A percentile compares a stretch with the other conserved stretches of the same genome.
Evolutionary conservation across 148 eudicot genomes (phyloP).

Genomic region (Polygonum aviculare): DNA sequence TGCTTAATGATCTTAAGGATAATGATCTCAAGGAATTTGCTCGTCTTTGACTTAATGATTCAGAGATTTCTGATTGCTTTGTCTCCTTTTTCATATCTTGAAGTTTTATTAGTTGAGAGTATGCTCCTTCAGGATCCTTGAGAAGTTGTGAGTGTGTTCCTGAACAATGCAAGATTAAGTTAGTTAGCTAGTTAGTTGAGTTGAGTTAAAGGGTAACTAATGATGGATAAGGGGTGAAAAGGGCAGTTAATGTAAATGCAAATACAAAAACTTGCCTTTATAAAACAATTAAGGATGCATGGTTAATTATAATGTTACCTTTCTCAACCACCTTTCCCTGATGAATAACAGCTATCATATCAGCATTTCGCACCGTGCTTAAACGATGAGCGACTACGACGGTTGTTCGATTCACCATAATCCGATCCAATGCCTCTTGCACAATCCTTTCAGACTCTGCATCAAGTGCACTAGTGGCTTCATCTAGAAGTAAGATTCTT

Average conservation of each 20-base stretch:
- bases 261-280: too few relatives aligned
- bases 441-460: slow-evolving; percentile 75
- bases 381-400: slow-evolving; percentile 76
- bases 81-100: slow-evolving; percentile 43
- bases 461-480: slow-evolving; percentile 92
- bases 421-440: slow-evolving; percentile 71
- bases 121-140: slow-evolving; percentile 70
- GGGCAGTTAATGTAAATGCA: too few relatives aligned
- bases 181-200: not conserved
- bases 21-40: slow-evolving; percentile 36
- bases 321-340: slow-evolving; percentile 68
- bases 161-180: slow-evolving; percentile 10
- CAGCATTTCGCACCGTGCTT: slow-evolving; percentile 63
- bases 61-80: not conserved
- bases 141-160: slow-evolving; percentile 57
- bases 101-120: slow-evolving; percentile 57
- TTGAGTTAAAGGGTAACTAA: too few relatives aligned
- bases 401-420: slow-evolving; percentile 80
- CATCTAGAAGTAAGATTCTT: slow-evolving; percentile 66
- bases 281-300: too few relatives aligned
- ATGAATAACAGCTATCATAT: slow-evolving; percentile 69
- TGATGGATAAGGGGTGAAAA: not conserved
- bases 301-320: slow-evolving; percentile 27
- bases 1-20: slow-evolving; percentile 38
- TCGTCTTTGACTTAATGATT: slow-evolving; percentile 34